Evolutionary conservation across 257 asterid species (phyloP).

Genomic region (Nicotiana otophora): DNA sequence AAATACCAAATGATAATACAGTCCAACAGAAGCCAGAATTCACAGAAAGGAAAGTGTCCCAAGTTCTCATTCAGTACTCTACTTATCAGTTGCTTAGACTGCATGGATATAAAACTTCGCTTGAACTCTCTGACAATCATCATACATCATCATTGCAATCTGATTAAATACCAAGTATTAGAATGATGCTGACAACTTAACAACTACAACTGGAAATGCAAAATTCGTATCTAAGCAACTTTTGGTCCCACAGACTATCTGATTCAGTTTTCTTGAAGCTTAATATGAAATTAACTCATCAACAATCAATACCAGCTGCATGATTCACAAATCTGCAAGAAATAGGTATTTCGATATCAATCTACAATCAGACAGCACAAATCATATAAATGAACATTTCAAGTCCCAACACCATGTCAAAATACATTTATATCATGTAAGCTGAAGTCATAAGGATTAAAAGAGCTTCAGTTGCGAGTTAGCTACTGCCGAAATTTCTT

Average conservation of each 20-base stretch:
- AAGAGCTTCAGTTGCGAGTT: neutral
- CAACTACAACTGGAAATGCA: constrained; percentile 12
- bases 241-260: constrained; percentile 5
- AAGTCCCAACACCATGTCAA: neutral
- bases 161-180: constrained; percentile 51
- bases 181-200: constrained; percentile 27
- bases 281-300: constrained; percentile 7
- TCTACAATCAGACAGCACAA: constrained; percentile 16
- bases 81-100: constrained; percentile 36
- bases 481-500: neutral
- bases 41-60: constrained; percentile 16
- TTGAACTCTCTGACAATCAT: constrained; percentile 50
- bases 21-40: constrained; percentile 1
- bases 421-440: neutral
- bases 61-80: constrained; percentile 29
- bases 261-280: constrained; percentile 9
- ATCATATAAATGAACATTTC: constrained; percentile 4
- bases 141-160: constrained; percentile 73
- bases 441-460: neutral
- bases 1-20: neutral
- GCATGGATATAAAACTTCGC: constrained; percentile 32
- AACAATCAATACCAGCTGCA: constrained; percentile 15
- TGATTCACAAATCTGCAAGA: constrained; percentile 19
- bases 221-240: constrained; percentile 4
- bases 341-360: constrained; percentile 11